A percentile compares a stretch with the other conserved stretches of the same genome.
Conservation (phyloP, 78 protist species). For the Dictyostelium firmibasis region DNA sequence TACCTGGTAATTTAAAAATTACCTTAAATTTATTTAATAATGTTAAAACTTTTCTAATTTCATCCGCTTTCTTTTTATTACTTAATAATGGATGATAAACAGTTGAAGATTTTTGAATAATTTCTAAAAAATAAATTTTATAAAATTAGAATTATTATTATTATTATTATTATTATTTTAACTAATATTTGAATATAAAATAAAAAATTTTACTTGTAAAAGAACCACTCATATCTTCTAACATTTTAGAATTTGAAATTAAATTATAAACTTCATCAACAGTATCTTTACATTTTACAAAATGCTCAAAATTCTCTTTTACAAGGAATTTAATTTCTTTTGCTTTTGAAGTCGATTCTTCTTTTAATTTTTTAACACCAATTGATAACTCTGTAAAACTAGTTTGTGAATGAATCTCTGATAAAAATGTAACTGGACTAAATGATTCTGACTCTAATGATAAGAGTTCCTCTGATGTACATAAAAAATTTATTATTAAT, state of each 20-base stretch:
- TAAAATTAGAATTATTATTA: not conserved
- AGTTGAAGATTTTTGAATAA: conserved; percentile 29
- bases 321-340: conserved; percentile 36
- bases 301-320: conserved; percentile 69
- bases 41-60: conserved; percentile 56
- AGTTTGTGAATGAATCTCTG: conserved; percentile 52
- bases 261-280: conserved; percentile 52
- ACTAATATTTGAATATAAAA: not conserved
- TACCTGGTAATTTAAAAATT: conserved; percentile 67
- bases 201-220: conserved; percentile 17
- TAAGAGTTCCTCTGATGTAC: not conserved
- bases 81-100: conserved; percentile 51
- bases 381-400: conserved; percentile 55
- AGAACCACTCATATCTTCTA: conserved; percentile 61
- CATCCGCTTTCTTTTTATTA: conserved; percentile 60
- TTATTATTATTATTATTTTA: not conserved
- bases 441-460: conserved; percentile 57
- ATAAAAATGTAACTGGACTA: conserved; percentile 47
- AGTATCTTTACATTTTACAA: conserved; percentile 75
- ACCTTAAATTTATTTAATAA: conserved; percentile 58
- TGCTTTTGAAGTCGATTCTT: conserved; percentile 38
- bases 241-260: conserved; percentile 37
- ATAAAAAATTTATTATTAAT: not conserved
- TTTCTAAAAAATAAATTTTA: not conserved
- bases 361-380: conserved; percentile 65